Evolutionary conservation across 1,284 basidiomycete species (phyloP), one percentile per base, ranked within the genome.

Genomic region (Rhodotorula sp.): DNA sequence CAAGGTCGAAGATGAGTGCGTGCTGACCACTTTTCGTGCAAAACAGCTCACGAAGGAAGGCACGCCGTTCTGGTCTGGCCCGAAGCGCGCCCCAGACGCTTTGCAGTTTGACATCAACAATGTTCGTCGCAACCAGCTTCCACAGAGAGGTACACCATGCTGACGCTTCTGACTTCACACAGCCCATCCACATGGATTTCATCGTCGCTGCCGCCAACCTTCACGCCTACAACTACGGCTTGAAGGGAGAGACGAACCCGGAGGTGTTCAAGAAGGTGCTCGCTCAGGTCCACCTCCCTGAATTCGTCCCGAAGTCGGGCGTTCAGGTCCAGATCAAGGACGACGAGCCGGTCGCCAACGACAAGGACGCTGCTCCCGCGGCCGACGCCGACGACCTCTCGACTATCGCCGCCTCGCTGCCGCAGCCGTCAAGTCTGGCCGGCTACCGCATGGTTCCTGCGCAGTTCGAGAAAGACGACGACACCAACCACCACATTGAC

Each of bases 391-490:
- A 85, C 58, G 88, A 91, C 75, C 75, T 86, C 12, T 82, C 84
- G 18, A 84, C 86, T 51, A 82, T 91, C 67, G 79, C 86, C 63
- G 84, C 87, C 73, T 85, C 88, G 70, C 83, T 96, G 26, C 95
- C 94, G n/a, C 80, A 89, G 26, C 93, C 93, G 4, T 91, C 92
- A 6, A 91, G 92, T 26, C 83, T 99, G 59, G 93, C 91, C 51
- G 96, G 96, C 45, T 98, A 95, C 84, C 90, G 95, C 70, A 86
- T 99, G 68, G 90, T 86, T 69, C 93, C 96, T 6, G 93, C 95
- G 66, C 95, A 98, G 79, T 99, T 99, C 79, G 96, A 99, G 84
- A 99, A 99, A 84, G 96, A 99, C 80, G 95, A 99, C 79, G 96
- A 99, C 81, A 88, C 88, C 55, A 99, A 99, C 83, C 88, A 92